These are phyloP conservation scores for Colletotrichum graminicola DNA, from an alignment of 2,329 filamentous ascomycete species.

Conservation along the genomic window DNA sequence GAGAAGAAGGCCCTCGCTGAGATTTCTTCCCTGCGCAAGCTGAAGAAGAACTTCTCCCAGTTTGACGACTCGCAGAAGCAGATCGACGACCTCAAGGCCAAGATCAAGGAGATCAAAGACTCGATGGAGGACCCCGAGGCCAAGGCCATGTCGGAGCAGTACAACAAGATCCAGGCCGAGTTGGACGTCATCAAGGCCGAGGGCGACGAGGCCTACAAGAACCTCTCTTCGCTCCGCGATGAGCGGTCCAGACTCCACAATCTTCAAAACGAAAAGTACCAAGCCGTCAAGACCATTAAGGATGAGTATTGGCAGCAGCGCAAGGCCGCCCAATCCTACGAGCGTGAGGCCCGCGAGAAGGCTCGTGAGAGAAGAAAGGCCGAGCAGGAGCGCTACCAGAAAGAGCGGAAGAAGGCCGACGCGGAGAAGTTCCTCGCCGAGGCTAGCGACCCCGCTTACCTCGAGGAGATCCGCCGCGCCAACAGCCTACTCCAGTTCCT, in stretches of 20 bases:
- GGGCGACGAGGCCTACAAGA: conserved; percentile 92
- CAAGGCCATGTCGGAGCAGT: conserved; percentile 88
- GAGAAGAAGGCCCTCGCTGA: conserved; percentile 94
- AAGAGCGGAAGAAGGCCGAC: conserved; percentile 80
- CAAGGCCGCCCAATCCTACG: conserved; percentile 85
- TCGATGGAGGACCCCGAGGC: conserved; percentile 90
- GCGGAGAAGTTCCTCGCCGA: conserved; percentile 83
- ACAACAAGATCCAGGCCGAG: conserved; percentile 87
- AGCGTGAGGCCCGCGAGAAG: conserved; percentile 84
- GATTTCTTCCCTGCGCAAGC: conserved; percentile 85
- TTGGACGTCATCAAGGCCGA: conserved; percentile 91
- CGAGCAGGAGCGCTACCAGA: conserved; percentile 80
- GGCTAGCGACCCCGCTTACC: conserved; percentile 87
- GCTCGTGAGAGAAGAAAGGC: conserved; percentile 82
- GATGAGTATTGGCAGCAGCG: conserved; percentile 87
- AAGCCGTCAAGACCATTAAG: conserved; percentile 86
- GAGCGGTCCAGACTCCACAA: conserved; percentile 86
- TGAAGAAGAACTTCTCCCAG: conserved; percentile 89
- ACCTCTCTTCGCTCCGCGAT: conserved; percentile 84
- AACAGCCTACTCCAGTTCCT: conserved; percentile 92
- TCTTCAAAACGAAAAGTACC: conserved; percentile 88
- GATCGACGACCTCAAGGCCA: conserved; percentile 87
- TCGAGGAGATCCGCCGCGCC: conserved; percentile 91
- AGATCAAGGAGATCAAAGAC: conserved; percentile 91
- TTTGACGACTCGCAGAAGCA: conserved; percentile 89